phyloP scores from a whole-genome alignment of 495 filamentous ascomycete genomes.

The Hypoxylon crocopeplum region DNA sequence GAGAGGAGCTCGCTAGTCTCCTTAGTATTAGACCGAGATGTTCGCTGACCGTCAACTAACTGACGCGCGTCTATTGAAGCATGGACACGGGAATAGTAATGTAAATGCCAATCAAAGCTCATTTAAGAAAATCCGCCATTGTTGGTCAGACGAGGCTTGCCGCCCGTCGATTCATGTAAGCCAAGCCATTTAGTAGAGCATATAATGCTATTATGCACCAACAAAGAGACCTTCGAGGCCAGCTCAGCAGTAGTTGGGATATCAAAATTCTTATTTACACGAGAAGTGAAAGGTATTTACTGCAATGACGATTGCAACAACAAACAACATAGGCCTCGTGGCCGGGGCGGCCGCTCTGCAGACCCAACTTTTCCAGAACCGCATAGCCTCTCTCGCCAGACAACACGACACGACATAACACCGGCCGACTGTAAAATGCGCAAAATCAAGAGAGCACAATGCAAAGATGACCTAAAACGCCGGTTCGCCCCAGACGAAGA shows the following conservation, averaged over 20 bases:
- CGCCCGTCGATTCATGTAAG: constrained; percentile 9
- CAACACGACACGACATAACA: constrained; percentile 29
- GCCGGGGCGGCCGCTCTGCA: constrained; percentile 19
- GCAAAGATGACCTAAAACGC: constrained; percentile 33
- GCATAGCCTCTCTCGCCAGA: constrained; percentile 21
- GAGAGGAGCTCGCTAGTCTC: too few relatives aligned
- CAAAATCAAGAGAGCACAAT: constrained; percentile 32
- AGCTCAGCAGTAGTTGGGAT: constrained; percentile 20
- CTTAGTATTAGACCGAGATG: too few relatives aligned
- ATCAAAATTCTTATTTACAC: constrained; percentile 27
- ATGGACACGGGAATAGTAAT: neutral
- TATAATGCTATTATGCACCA: constrained; percentile 8
- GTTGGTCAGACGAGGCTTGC: constrained; percentile 21
- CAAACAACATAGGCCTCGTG: constrained; percentile 25
- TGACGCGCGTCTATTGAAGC: constrained; percentile 9
- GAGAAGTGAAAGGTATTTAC: constrained; percentile 30
- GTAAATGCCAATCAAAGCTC: neutral
- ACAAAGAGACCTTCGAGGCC: constrained; percentile 8
- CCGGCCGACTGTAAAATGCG: constrained; percentile 33
- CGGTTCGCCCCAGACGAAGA: constrained; percentile 32
- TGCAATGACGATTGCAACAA: constrained; percentile 25
- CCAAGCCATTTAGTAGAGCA: constrained; percentile 11
- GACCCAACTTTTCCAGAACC: constrained; percentile 32
- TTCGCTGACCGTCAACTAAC: too few relatives aligned
- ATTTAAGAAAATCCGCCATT: neutral